Base-by-base conservation (phyloP, 768 basidiomycete genomes). In the Boletus subparvulus region DNA sequence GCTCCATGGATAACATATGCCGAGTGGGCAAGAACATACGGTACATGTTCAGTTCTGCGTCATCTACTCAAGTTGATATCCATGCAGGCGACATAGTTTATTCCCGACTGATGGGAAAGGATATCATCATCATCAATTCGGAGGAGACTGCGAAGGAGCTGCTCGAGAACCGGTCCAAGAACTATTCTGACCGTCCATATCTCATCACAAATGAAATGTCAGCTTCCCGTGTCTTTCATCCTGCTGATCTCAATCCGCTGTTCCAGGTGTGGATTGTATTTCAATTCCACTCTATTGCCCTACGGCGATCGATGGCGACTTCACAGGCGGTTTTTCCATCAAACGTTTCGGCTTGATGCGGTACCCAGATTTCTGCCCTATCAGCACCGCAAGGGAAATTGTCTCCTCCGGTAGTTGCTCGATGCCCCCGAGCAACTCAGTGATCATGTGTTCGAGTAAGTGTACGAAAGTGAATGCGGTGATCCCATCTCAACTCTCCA, bases 51-150 rank as follows among this genome's bases (percentile, higher is more conserved):
- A 28, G 4, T 28, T 28, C 21, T 21, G 2, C 21, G 21, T 21
- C 21, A 21, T 28, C 26, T 28, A 3, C 26, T 6, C 26, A 28
- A 3, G 26, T 3, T 4, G 26, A 4, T 28, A 6, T 6, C 26
- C 26, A 28, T 28, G 26, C 26, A 61, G 58, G 60, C 6, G 46
- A 48, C 41, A 21, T 60, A 1, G 16, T 60, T 9, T 40, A 58
- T 32, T 24, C 32, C 13, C 35, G 41, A 4, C 14, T 44, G 1
- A 19, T 58, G 0, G 59, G 59, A 11, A 47, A 44, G 16, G 58
- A 55, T 3, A 21, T 62, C 19, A 58, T 62, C 13, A 52, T 62
- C 39, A 28, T 62, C 26, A 58, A 53, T 13, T 62, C 60, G n/a
- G 59, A 61, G 16, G 39, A 32, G 11, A 12, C 39, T 6, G 60